Percentiles rank a stretch among this genome's conserved stretches.
These are phyloP conservation scores for Atalantia buxifolia DNA, from an alignment of 345 rosid species.

Conservation along the genomic window DNA sequence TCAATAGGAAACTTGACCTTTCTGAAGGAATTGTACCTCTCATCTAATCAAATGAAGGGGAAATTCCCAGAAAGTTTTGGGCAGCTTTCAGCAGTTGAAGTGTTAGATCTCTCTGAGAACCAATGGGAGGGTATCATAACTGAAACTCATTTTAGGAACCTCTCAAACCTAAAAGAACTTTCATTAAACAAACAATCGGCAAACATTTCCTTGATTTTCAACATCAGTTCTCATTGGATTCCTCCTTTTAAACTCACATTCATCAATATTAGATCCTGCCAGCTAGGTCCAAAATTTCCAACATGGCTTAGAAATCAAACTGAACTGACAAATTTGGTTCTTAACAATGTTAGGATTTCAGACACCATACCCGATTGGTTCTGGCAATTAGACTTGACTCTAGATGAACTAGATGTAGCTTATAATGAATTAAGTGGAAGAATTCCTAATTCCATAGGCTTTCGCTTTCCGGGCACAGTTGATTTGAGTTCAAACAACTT, in stretches of 20 bases:
- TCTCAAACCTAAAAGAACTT: slow-evolving; percentile 16
- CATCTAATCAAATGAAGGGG: slow-evolving; percentile 25
- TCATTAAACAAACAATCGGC: not conserved
- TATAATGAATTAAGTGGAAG: slow-evolving; percentile 11
- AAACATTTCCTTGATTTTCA: slow-evolving; percentile 24
- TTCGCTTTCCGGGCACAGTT: not conserved
- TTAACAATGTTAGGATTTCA: slow-evolving; percentile 20
- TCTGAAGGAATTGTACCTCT: slow-evolving; percentile 16
- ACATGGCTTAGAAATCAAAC: slow-evolving; percentile 35
- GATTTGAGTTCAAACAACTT: slow-evolving; percentile 24
- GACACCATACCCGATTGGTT: slow-evolving; percentile 31
- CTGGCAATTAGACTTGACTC: slow-evolving; percentile 14
- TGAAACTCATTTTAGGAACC: slow-evolving; percentile 29
- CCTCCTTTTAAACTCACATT: slow-evolving; percentile 28
- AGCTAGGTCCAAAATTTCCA: slow-evolving; percentile 33
- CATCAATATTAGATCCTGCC: slow-evolving; percentile 24
- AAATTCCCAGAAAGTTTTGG: slow-evolving; percentile 25
- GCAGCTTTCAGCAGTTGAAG: slow-evolving; percentile 12
- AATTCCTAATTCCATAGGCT: slow-evolving; percentile 9
- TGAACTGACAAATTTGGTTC: not conserved
- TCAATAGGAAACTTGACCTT: slow-evolving; percentile 25
- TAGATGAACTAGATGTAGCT: slow-evolving; percentile 8
- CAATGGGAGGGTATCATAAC: slow-evolving; percentile 22
- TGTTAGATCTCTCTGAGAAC: slow-evolving; percentile 21
- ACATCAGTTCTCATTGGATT: slow-evolving; percentile 29